These are phyloP conservation scores for Carpinus fangiana DNA, from an alignment of 306 rosid genomes.

Conservation along the genomic window DNA sequence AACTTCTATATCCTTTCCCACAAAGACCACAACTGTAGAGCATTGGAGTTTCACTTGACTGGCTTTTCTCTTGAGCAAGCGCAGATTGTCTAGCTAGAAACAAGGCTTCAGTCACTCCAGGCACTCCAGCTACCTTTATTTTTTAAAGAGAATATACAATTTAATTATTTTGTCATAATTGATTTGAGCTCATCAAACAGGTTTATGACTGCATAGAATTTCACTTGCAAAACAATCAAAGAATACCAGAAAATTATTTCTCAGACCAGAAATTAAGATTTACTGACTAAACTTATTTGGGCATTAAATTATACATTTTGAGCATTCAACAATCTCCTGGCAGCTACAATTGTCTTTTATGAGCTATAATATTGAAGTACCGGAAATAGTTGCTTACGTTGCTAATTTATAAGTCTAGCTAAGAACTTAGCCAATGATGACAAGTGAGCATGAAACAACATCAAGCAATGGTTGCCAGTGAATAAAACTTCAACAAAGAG, in stretches of 20 bases:
- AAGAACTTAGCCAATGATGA: background rate
- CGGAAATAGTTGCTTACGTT: background rate
- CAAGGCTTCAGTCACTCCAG: slow-evolving; percentile 87
- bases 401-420: background rate
- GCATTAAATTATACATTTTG: background rate
- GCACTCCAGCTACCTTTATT: slow-evolving; percentile 87
- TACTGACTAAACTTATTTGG: background rate
- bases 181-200: slow-evolving; percentile 16
- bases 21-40: slow-evolving; percentile 86
- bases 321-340: background rate
- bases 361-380: background rate
- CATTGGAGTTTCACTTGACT: slow-evolving; percentile 72
- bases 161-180: background rate
- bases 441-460: background rate
- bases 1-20: slow-evolving; percentile 84
- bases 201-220: background rate
- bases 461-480: background rate
- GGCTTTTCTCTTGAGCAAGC: slow-evolving; percentile 63
- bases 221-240: background rate
- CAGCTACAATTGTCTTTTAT: background rate
- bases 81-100: slow-evolving; percentile 77
- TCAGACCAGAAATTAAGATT: background rate
- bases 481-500: background rate
- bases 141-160: background rate
- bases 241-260: background rate